Percentiles rank a stretch among this genome's conserved stretches.
Evolutionary conservation across 371 early-diverging fungal genomes (phyloP).

Genomic region (Syncephalastrum contaminatum): DNA sequence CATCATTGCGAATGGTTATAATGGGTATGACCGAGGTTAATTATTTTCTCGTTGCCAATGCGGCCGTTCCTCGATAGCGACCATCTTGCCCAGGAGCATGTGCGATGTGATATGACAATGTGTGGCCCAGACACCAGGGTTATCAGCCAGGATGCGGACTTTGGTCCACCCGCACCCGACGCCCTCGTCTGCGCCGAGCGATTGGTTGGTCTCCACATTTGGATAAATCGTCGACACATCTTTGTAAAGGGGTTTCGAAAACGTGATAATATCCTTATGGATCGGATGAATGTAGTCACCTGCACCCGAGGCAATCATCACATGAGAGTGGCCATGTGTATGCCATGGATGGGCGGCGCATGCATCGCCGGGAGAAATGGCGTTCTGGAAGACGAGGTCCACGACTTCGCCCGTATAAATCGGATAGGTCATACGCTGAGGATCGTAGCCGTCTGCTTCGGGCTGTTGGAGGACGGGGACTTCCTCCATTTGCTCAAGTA

Average conservation of each 20-base stretch:
- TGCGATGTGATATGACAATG: conserved; percentile 32
- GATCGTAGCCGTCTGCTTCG: conserved; percentile 23
- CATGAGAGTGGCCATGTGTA: conserved; percentile 44
- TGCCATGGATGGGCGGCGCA: conserved; percentile 49
- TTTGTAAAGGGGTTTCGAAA: conserved; percentile 16
- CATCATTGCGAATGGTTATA: no score
- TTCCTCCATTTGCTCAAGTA: background rate
- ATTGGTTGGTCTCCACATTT: conserved; percentile 11
- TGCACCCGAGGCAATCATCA: conserved; percentile 34
- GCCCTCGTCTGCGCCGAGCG: conserved; percentile 2
- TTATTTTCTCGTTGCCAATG: no score
- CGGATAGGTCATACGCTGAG: conserved; percentile 29
- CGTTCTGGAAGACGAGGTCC: conserved; percentile 38
- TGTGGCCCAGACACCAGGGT: conserved; percentile 19
- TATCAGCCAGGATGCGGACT: conserved; percentile 32
- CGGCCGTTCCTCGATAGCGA: no score
- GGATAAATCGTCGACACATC: conserved; percentile 39
- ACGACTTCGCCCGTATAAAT: conserved; percentile 27
- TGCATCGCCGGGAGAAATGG: conserved; percentile 10
- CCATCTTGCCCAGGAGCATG: conserved; percentile 51
- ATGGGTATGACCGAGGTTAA: no score
- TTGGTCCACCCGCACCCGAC: conserved; percentile 40
- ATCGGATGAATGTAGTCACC: conserved; percentile 34
- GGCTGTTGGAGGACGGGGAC: background rate
- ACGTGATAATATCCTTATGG: conserved; percentile 25